Evolutionary conservation across 331 rosid species (phyloP).

Genomic region (Prunus yedoensis): DNA sequence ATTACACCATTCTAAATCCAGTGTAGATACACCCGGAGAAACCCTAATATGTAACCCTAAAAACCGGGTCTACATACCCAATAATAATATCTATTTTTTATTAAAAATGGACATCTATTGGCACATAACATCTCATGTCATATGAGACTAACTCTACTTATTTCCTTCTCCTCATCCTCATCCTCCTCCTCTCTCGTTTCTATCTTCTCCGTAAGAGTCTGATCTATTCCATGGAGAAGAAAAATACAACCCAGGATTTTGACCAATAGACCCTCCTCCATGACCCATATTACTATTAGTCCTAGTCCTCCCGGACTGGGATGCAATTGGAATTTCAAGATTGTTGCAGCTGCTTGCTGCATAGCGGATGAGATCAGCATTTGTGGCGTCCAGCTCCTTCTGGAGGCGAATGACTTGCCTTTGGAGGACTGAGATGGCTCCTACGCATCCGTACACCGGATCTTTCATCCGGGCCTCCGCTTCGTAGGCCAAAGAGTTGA

Average conservation of each 20-base stretch:
- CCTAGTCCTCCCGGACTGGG: slow-evolving; percentile 20
- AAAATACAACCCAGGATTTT: slow-evolving; percentile 40
- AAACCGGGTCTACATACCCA: too few species aligned
- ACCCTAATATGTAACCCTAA: too few species aligned
- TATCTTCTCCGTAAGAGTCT: neutral
- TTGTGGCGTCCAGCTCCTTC: slow-evolving; percentile 82
- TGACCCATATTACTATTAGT: slow-evolving; percentile 4
- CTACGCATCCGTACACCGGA: slow-evolving; percentile 93
- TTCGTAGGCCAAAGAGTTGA: slow-evolving; percentile 86
- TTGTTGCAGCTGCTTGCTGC: slow-evolving; percentile 26
- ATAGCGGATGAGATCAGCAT: slow-evolving; percentile 68
- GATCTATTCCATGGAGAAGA: slow-evolving; percentile 60
- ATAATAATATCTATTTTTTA: too few species aligned
- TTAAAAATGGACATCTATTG: too few species aligned
- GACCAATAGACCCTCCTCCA: slow-evolving; percentile 42
- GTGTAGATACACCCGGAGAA: too few species aligned
- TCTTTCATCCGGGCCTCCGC: slow-evolving; percentile 88
- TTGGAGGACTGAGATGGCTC: slow-evolving; percentile 85
- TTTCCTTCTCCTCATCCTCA: neutral
- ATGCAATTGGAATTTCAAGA: slow-evolving; percentile 12
- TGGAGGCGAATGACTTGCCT: slow-evolving; percentile 82
- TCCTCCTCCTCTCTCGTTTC: neutral
- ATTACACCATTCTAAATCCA: too few species aligned
- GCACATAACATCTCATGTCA: too few species aligned
- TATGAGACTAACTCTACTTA: neutral